These are phyloP conservation scores for Thielaviopsis cerberus DNA, from an alignment of 2,329 filamentous ascomycete species.

Conservation along the genomic window DNA sequence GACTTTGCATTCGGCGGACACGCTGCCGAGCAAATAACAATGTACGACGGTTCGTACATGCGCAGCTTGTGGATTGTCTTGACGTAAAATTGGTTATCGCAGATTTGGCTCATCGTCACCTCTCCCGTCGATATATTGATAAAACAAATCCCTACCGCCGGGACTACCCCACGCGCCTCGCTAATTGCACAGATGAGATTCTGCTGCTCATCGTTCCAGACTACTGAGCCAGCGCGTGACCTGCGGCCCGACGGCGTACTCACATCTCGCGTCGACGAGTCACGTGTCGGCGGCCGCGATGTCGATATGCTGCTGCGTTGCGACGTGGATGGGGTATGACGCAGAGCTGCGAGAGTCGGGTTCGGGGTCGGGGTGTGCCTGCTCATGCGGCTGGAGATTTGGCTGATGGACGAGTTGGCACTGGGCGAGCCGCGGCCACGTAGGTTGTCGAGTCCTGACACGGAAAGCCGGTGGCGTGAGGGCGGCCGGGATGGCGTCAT, in stretches of 20 bases:
- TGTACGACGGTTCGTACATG: conserved; percentile 60
- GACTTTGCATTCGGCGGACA: conserved; percentile 47
- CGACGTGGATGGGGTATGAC: background rate
- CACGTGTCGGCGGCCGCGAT: conserved; percentile 9
- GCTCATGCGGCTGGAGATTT: conserved; percentile 6
- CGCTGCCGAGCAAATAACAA: conserved; percentile 59
- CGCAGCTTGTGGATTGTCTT: conserved; percentile 73
- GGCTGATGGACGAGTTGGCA: conserved; percentile 9
- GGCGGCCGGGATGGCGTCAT: conserved; percentile 1
- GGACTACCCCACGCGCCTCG: conserved; percentile 72
- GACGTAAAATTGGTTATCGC: conserved; percentile 81
- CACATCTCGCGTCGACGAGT: conserved; percentile 14
- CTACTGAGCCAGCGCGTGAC: conserved; percentile 23
- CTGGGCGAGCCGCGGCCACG: background rate
- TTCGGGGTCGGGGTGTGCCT: conserved; percentile 9
- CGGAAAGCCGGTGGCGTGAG: background rate
- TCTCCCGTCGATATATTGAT: conserved; percentile 74
- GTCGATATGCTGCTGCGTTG: conserved; percentile 3
- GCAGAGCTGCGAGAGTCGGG: conserved; percentile 1
- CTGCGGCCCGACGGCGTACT: conserved; percentile 28
- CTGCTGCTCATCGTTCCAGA: conserved; percentile 35
- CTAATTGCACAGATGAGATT: conserved; percentile 74
- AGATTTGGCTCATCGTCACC: conserved; percentile 73
- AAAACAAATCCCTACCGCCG: conserved; percentile 70
- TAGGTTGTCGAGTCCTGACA: background rate